Base-by-base conservation (phyloP, 768 basidiomycete species). In the Cyathus striatus region DNA sequence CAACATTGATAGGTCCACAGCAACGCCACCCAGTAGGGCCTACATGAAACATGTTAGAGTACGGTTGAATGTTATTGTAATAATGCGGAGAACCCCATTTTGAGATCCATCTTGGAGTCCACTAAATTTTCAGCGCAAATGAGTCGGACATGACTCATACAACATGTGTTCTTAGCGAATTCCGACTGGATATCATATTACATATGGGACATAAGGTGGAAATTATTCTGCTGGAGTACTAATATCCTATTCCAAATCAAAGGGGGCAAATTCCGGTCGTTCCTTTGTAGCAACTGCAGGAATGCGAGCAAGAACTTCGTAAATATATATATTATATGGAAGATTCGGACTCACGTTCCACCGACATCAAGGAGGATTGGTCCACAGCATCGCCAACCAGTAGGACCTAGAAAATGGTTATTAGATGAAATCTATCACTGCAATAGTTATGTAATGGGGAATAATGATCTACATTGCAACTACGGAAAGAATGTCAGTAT, bases 281-380 rank as follows among this genome's bases (percentile, higher is more conserved):
- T 9, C 45, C 45, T 25, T 32, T 16, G 32, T 42, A 46, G 22
- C 45, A 46, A 5, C 45, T 46, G 25, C 7, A 23, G 18, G 17
- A 20, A 40, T 42, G 25, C 17, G 6, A 18, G 18, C 18, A 27
- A 36, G 30, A 17, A 13, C 4, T 6, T 13, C 25, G 17, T 4
- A 17, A 13, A 9, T 17, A 32, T 17, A 42, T 24, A 32, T 6
- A 20, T 9, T 42, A 14, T n/a, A 23, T 16, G 7, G 17, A 6
- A n/a, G n/a, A n/a, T n/a, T n/a, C n/a, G n/a, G n/a, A 42, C 32
- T 41, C 18, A 46, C 45, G 40, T 46, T 42, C 45, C 45, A 23
- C 45, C 41, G 3, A 36, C 23, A 6, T 21, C n/a, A n/a, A n/a
- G 7, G 9, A 12, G 13, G 18, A 47, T 16, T 12, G 46, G 46